Percentiles rank a stretch among this genome's conserved stretches.
Evolutionary conservation across 306 rosid genomes (phyloP).

Genomic region (Ochetophila trinervis): DNA sequence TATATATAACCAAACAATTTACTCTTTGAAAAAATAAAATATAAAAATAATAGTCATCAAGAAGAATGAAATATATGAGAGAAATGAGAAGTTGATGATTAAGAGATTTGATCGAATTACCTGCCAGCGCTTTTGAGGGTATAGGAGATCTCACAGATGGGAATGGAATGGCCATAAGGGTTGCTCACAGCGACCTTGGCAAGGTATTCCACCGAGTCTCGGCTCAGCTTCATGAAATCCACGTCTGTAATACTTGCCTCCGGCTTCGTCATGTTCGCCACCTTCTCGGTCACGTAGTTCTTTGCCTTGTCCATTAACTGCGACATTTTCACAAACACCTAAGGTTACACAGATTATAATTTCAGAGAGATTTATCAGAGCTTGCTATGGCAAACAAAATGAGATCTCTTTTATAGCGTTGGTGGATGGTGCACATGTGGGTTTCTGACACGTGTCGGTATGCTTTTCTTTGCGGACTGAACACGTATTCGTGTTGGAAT

Average conservation of each 20-base stretch:
- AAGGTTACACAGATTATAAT: too few species aligned
- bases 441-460: too few species aligned
- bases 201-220: slow-evolving; percentile 49
- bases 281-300: slow-evolving; percentile 48
- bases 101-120: slow-evolving; percentile 13
- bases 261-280: slow-evolving; percentile 48
- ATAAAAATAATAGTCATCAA: too few species aligned
- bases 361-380: too few species aligned
- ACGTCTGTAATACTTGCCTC: slow-evolving; percentile 64
- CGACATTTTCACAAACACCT: slow-evolving; percentile 37
- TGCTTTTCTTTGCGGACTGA: too few species aligned
- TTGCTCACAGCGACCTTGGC: slow-evolving; percentile 55
- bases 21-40: too few species aligned
- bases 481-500: too few species aligned
- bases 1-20: too few species aligned
- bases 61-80: not conserved
- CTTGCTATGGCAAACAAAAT: too few species aligned
- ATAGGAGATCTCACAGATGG: slow-evolving; percentile 70
- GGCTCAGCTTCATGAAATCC: slow-evolving; percentile 52
- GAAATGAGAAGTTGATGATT: too few species aligned
- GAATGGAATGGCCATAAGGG: slow-evolving; percentile 51
- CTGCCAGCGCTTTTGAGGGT: slow-evolving; percentile 63
- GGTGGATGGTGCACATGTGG: too few species aligned
- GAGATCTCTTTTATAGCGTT: too few species aligned
- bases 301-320: slow-evolving; percentile 53